phyloP scores from a whole-genome alignment of 768 basidiomycete genomes.

The Leucocoprinus sp. region DNA sequence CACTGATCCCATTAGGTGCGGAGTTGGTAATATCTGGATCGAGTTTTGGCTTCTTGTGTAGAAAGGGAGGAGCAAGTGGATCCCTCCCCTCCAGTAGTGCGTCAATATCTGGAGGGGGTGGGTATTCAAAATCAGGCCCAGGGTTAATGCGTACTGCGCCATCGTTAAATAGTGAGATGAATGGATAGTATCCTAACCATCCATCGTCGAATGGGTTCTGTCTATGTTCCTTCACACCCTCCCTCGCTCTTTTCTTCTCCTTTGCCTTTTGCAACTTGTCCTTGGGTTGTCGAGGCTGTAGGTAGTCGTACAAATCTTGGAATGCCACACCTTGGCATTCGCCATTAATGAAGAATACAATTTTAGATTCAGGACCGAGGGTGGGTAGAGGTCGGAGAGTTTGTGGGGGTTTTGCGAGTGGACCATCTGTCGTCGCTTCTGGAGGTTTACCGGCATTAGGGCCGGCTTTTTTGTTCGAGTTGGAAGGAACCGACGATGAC shows the following conservation, averaged over 20 bases:
- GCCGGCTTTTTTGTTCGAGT: conserved; percentile 54
- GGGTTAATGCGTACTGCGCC: conserved; percentile 81
- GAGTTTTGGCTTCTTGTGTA: conserved; percentile 1
- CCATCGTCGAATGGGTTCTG: conserved; percentile 93
- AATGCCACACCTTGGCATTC: conserved; percentile 78
- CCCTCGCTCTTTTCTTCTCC: conserved; percentile 53
- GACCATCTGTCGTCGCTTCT: conserved; percentile 35
- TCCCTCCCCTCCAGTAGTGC: conserved; percentile 36
- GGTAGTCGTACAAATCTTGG: conserved; percentile 81
- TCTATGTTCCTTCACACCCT: conserved; percentile 64
- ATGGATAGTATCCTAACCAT: conserved; percentile 89
- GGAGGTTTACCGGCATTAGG: conserved; percentile 53
- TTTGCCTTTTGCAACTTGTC: conserved; percentile 55
- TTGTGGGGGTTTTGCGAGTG: conserved; percentile 27
- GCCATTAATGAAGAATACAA: conserved; percentile 93
- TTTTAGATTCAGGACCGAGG: conserved; percentile 52
- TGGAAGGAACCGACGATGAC: conserved; percentile 48
- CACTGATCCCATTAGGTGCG: conserved; percentile 2
- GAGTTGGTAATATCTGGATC: neutral
- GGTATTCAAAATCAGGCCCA: conserved; percentile 78
- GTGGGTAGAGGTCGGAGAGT: conserved; percentile 60
- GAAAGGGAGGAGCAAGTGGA: neutral
- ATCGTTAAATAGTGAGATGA: conserved; percentile 89
- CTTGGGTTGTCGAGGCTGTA: conserved; percentile 60
- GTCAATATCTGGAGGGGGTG: conserved; percentile 76